Conservation (phyloP, 2,329 filamentous ascomycete species). For the Ceratocystiopsis sp. region DNA sequence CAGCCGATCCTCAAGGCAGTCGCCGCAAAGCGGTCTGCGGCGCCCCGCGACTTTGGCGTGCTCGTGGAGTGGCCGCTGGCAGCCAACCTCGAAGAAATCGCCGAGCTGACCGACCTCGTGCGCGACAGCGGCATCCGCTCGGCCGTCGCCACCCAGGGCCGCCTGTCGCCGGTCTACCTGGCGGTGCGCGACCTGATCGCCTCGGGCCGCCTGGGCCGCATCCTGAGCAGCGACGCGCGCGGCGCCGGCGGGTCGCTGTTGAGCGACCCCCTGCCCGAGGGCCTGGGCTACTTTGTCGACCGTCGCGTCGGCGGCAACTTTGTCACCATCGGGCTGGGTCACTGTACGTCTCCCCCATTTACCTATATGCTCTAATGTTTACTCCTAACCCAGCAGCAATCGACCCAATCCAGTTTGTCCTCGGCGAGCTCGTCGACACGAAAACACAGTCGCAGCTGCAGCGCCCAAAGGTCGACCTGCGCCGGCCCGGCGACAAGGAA, state of each 20-base stretch:
- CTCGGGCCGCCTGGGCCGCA: constrained; percentile 29
- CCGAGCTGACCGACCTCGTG: constrained; percentile 20
- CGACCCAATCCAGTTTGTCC: constrained; percentile 25
- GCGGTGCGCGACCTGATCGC: constrained; percentile 28
- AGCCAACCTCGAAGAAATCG: constrained; percentile 21
- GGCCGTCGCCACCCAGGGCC: constrained; percentile 34
- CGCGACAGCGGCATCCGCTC: constrained; percentile 17
- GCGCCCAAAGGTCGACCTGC: constrained; percentile 21
- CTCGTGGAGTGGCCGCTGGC: constrained; percentile 44
- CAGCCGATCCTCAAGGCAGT: constrained; percentile 27
- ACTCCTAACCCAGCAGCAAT: constrained; percentile 19
- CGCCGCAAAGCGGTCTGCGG: constrained; percentile 25
- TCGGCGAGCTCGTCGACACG: constrained; percentile 26
- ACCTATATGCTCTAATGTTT: too few species aligned
- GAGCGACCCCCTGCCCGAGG: constrained; percentile 16
- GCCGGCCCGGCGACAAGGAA: constrained; percentile 8
- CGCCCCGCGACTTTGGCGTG: constrained; percentile 9
- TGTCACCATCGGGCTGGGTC: constrained; percentile 24
- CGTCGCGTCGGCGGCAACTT: constrained; percentile 28
- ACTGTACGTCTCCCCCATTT: constrained; percentile 17
- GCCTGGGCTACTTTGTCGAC: constrained; percentile 30
- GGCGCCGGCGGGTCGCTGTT: constrained; percentile 20
- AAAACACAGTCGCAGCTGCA: constrained; percentile 27
- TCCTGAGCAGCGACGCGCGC: constrained; percentile 31
- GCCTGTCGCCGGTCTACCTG: constrained; percentile 23